Conservation (phyloP, 78 protist genomes). For the Pelomyxa schiedti region DNA sequence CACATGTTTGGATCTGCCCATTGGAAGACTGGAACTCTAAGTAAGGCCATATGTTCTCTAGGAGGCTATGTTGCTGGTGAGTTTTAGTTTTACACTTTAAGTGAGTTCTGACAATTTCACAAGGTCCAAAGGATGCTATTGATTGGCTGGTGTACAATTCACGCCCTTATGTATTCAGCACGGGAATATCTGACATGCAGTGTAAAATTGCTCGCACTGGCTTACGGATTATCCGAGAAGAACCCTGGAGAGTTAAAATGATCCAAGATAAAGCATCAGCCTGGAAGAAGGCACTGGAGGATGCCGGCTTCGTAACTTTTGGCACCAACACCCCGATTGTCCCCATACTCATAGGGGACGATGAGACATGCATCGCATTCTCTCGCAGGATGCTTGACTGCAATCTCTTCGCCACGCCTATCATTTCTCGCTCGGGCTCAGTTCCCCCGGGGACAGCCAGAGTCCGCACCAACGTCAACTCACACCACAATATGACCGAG, state of each 20-base stretch:
- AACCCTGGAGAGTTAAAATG: neutral
- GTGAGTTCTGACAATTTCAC: no score
- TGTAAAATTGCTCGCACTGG: neutral
- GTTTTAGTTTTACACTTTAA: neutral
- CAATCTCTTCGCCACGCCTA: neutral
- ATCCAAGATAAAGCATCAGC: neutral
- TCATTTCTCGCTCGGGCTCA: neutral
- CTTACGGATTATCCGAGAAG: neutral
- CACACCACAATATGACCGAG: neutral
- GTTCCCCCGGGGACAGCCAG: neutral
- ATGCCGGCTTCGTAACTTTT: neutral
- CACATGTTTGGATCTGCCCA: slow-evolving; percentile 11
- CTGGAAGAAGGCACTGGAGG: neutral
- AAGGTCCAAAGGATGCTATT: no score
- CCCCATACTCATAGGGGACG: neutral
- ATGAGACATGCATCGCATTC: neutral
- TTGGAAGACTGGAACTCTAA: neutral
- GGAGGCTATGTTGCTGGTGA: neutral
- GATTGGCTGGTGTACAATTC: no score
- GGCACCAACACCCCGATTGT: neutral
- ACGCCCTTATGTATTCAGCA: neutral
- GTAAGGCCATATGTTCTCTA: neutral
- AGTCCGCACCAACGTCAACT: neutral
- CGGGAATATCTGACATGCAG: neutral
- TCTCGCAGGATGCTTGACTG: neutral